phyloP scores from a whole-genome alignment of 2,329 filamentous ascomycete species.

The Dothideomycetidae sp. region DNA sequence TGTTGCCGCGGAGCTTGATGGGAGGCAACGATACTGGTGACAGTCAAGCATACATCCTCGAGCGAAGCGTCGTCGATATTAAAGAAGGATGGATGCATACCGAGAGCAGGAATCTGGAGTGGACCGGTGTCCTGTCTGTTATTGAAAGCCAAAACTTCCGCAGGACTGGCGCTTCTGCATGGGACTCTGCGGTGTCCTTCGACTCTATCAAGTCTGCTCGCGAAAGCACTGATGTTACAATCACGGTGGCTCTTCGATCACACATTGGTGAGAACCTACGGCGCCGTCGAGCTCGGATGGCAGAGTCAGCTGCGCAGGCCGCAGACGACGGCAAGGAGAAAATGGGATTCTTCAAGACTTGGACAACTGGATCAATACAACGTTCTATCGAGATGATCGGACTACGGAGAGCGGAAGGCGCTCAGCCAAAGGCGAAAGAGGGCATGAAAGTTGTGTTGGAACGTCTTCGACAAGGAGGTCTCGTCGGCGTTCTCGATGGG shows the following conservation, averaged over 20 bases:
- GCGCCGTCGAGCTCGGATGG: constrained; percentile 34
- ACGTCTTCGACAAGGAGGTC: constrained; percentile 49
- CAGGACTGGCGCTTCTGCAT: constrained; percentile 25
- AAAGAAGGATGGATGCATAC: constrained; percentile 72
- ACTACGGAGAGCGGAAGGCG: constrained; percentile 60
- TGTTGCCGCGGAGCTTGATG: constrained; percentile 55
- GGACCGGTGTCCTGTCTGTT: constrained; percentile 64
- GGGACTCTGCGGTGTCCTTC: constrained; percentile 16
- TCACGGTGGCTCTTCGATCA: constrained; percentile 60
- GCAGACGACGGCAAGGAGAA: constrained; percentile 32
- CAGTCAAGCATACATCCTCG: constrained; percentile 66
- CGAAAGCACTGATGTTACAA: constrained; percentile 51
- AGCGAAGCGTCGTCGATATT: constrained; percentile 65
- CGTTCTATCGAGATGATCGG: constrained; percentile 67
- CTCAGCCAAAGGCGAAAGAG: constrained; percentile 66
- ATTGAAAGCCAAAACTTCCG: constrained; percentile 61
- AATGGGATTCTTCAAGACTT: constrained; percentile 44
- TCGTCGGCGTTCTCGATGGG: constrained; percentile 55
- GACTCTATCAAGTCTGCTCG: constrained; percentile 13
- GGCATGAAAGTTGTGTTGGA: constrained; percentile 74
- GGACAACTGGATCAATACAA: constrained; percentile 59
- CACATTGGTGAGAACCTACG: constrained; percentile 55
- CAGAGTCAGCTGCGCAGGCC: constrained; percentile 25
- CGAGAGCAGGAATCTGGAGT: constrained; percentile 69
- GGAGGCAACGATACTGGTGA: constrained; percentile 42